Conservation (phyloP, 2,329 filamentous ascomycete species). For the Penicillium sumatraense region DNA sequence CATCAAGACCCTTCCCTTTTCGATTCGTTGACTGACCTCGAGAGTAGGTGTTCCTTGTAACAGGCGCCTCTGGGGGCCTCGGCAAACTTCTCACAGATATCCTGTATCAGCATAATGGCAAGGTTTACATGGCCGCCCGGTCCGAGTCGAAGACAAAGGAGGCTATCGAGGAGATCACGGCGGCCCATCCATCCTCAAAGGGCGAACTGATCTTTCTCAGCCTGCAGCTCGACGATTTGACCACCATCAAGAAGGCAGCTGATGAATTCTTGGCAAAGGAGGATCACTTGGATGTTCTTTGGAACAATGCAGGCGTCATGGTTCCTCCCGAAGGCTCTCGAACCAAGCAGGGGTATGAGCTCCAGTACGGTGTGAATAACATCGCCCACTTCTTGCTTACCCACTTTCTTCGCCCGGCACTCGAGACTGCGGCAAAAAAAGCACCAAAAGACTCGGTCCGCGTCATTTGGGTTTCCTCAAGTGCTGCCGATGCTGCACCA, state of each 20-base stretch:
- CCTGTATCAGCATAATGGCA: constrained; percentile 26
- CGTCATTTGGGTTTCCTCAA: constrained; percentile 40
- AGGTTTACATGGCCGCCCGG: constrained; percentile 31
- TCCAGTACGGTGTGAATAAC: constrained; percentile 44
- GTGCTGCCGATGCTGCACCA: constrained; percentile 27
- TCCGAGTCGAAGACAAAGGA: constrained; percentile 33
- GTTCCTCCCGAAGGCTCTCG: constrained; percentile 36
- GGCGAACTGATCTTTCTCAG: constrained; percentile 33
- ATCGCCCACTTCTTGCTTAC: constrained; percentile 46
- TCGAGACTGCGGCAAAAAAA: constrained; percentile 34
- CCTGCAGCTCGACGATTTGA: constrained; percentile 50
- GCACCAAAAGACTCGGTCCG: constrained; percentile 32
- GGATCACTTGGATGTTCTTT: constrained; percentile 45
- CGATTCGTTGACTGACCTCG: not conserved
- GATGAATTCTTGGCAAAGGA: constrained; percentile 43
- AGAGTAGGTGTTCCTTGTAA: constrained; percentile 31
- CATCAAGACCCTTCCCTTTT: not conserved
- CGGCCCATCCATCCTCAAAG: not conserved
- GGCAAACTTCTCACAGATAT: constrained; percentile 29
- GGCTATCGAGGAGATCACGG: constrained; percentile 39
- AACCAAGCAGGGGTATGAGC: constrained; percentile 40
- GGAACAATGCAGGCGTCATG: constrained; percentile 45
- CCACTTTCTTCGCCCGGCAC: constrained; percentile 40
- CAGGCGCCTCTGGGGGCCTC: constrained; percentile 30
- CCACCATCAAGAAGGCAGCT: constrained; percentile 44